Base-by-base conservation (phyloP, 192 early-diverging fungal species). In the Lobosporangium transversale region DNA sequence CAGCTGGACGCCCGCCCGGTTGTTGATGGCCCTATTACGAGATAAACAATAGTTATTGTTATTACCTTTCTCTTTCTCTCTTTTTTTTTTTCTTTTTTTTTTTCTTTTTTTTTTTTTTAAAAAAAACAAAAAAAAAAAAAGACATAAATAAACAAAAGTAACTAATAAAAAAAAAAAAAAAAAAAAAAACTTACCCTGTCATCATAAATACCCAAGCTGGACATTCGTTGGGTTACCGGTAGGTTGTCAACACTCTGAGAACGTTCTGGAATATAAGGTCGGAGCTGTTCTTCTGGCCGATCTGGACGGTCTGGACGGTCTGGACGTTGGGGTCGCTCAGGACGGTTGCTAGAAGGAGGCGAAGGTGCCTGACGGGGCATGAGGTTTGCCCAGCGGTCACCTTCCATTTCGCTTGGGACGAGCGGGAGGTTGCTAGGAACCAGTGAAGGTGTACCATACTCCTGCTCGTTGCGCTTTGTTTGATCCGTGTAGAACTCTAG, bases 401-500 rank as follows among this genome's bases (percentile, higher is more conserved):
- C 62, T 50, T 86, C 85, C 14, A 60, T 56, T 30, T 68, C 68
- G 29, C 30, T 63, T 6, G 80, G 80, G 30, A 73, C 32, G 30
- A 70, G 58, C 18, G 80, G 74, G 3, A 76, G 73, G 32, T 30
- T 50, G 47, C 37, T 52, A 47, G 73, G 73, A 12, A 67, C 59
- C 45, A 84, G 44, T 24, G 75, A 53, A 11, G 85, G 75, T 32
- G 59, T 58, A 3, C 80, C 87, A 31, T 84, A 88, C 62, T 84
- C 86, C 50, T 81, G 83, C 48, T 81, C 79, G 29, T 88, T 85
- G 24, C 86, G 78, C 60, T 84, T 84, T 18, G 83, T 81, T 79
- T 93, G 89, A 71, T 96, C 96, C n/a, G 96, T 95, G 84, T 98
- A 99, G 64, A 99, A 99, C 76, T 98, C 96, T 29, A 99, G 85